These are phyloP conservation scores for Fusarium equiseti DNA, from an alignment of 2,329 filamentous ascomycete genomes.

Conservation along the genomic window DNA sequence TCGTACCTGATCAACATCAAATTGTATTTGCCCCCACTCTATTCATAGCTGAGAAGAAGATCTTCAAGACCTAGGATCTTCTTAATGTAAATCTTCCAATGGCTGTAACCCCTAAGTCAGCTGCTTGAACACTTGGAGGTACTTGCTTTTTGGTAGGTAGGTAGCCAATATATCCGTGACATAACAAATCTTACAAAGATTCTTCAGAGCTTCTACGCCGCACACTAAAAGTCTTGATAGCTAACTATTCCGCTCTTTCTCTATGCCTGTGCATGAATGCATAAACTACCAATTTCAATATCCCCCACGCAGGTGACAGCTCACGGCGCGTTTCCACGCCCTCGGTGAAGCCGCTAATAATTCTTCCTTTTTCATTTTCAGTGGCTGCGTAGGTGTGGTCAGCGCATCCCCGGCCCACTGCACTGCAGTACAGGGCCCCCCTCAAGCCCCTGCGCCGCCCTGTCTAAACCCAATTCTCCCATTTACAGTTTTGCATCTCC, in stretches of 20 bases:
- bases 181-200: background rate
- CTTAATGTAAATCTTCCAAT: background rate
- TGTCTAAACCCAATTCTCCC: constrained; percentile 31
- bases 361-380: constrained; percentile 6
- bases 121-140: background rate
- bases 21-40: constrained; percentile 21
- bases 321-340: constrained; percentile 48
- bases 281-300: constrained; percentile 48
- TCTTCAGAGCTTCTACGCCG: constrained; percentile 7
- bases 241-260: constrained; percentile 26
- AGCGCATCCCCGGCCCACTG: background rate
- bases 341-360: constrained; percentile 47
- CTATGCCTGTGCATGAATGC: constrained; percentile 45
- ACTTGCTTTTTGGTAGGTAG: background rate
- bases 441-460: constrained; percentile 16
- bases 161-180: background rate
- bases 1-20: constrained; percentile 15
- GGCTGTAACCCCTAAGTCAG: background rate
- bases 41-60: background rate
- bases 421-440: constrained; percentile 5
- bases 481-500: constrained; percentile 6
- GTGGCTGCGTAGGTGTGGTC: background rate
- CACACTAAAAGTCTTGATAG: constrained; percentile 26
- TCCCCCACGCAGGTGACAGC: constrained; percentile 44
- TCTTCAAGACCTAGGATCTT: constrained; percentile 8